Conservation (phyloP, 441 rosid genomes). For the Populus tomentosa region DNA sequence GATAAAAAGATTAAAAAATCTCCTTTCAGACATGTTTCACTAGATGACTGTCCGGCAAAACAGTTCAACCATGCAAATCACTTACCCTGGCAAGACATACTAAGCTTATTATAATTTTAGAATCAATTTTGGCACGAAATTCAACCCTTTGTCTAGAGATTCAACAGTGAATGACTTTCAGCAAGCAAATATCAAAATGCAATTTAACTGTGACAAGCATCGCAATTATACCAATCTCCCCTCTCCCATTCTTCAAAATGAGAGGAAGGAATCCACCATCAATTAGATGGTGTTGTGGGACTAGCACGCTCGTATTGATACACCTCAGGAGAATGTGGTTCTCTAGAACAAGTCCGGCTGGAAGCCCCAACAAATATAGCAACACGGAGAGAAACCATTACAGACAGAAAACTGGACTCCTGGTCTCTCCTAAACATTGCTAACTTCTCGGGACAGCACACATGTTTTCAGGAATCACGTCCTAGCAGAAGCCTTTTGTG, state of each 20-base stretch:
- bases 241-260: not conserved
- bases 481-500: constrained; percentile 10
- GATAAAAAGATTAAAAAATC: not conserved
- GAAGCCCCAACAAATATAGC: not conserved
- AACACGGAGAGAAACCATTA: not conserved
- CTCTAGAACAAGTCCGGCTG: not conserved
- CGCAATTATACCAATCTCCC: not conserved
- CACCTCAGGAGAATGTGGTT: not conserved
- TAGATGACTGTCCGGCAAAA: too few relatives aligned
- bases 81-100: not conserved
- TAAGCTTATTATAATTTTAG: not conserved
- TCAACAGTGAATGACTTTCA: not conserved
- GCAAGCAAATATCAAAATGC: not conserved
- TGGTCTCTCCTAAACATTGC: not conserved
- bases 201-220: not conserved
- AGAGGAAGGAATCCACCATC: not conserved
- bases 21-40: too few relatives aligned
- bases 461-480: not conserved
- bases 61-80: not conserved
- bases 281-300: not conserved
- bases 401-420: not conserved
- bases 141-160: not conserved
- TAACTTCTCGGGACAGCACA: constrained; percentile 11
- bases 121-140: not conserved
- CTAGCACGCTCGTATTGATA: not conserved